phyloP scores from a whole-genome alignment of 228 moss, liverwort and hornwort species.

The Sphagnum fallax region DNA sequence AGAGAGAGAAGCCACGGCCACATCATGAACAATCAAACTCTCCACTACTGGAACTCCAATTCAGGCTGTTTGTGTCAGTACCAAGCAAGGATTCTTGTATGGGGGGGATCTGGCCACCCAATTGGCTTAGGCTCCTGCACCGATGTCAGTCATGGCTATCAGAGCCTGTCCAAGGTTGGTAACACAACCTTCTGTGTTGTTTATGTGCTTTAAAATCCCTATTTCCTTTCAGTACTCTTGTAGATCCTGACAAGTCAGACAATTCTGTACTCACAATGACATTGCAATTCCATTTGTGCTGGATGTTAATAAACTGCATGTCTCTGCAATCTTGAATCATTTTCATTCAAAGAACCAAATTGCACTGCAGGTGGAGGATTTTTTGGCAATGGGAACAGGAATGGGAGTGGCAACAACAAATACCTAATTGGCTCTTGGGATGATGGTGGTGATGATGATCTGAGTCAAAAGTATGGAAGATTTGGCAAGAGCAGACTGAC shows the following conservation, averaged over 20 bases:
- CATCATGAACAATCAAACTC: constrained; percentile 18
- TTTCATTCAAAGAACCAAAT: background rate
- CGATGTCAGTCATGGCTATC: constrained; percentile 9
- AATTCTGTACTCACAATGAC: background rate
- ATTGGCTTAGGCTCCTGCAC: constrained; percentile 22
- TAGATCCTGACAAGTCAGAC: background rate
- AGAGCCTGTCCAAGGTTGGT: constrained; percentile 23
- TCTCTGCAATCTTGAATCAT: background rate
- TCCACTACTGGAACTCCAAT: constrained; percentile 32
- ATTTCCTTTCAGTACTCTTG: background rate
- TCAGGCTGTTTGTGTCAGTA: constrained; percentile 24
- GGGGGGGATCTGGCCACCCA: constrained; percentile 7
- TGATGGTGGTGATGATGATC: constrained; percentile 41
- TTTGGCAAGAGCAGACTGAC: constrained; percentile 4
- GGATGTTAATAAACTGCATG: background rate
- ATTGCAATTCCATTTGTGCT: background rate
- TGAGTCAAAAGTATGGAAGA: background rate
- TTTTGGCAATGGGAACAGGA: constrained; percentile 11
- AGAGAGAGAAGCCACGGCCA: constrained; percentile 1
- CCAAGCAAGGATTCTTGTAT: constrained; percentile 14
- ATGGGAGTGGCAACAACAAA: background rate
- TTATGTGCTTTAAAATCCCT: background rate
- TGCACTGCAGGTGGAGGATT: constrained; percentile 23
- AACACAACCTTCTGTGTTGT: too few species aligned
- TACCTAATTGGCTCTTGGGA: constrained; percentile 10